Percentiles rank a stretch among this genome's conserved stretches.
Conservation (phyloP, 441 rosid species). For the Pelargonium australe region DNA sequence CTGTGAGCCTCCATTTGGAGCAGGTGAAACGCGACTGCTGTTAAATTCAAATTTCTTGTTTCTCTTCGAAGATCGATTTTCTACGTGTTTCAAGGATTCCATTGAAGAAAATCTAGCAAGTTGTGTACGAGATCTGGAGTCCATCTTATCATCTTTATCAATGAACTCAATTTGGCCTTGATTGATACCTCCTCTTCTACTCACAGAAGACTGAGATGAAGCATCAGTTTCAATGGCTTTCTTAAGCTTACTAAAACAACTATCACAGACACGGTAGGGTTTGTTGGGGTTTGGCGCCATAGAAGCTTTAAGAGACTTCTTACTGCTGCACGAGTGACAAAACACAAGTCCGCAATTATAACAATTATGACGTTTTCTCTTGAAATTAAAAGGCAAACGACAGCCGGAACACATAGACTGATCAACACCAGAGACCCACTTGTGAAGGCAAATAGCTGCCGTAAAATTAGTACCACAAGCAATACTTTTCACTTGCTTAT, state of each 20-base stretch:
- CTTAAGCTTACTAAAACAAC: conserved; percentile 68
- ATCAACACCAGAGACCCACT: conserved; percentile 86
- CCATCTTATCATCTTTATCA: conserved; percentile 74
- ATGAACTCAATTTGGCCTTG: conserved; percentile 44
- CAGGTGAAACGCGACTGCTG: conserved; percentile 86
- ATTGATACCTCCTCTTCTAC: conserved; percentile 70
- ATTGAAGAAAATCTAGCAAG: conserved; percentile 71
- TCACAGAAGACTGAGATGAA: conserved; percentile 53
- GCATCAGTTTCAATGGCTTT: conserved; percentile 63
- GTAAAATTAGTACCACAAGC: conserved; percentile 86
- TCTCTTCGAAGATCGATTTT: conserved; percentile 56
- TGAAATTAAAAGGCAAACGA: conserved; percentile 79
- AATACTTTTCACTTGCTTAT: conserved; percentile 90
- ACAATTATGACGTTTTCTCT: conserved; percentile 92
- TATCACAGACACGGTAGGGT: conserved; percentile 83
- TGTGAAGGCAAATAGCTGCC: conserved; percentile 89
- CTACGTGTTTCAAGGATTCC: conserved; percentile 72
- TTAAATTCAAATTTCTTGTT: conserved; percentile 79
- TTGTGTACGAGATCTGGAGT: conserved; percentile 63
- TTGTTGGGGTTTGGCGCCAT: conserved; percentile 96
- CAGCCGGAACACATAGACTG: conserved; percentile 99
- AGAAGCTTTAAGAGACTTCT: conserved; percentile 79
- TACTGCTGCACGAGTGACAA: conserved; percentile 87
- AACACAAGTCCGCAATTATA: conserved; percentile 90
- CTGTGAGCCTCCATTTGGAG: conserved; percentile 74